phyloP scores from a whole-genome alignment of 2,329 filamentous ascomycete genomes.

The Aspergillus vadensis region DNA sequence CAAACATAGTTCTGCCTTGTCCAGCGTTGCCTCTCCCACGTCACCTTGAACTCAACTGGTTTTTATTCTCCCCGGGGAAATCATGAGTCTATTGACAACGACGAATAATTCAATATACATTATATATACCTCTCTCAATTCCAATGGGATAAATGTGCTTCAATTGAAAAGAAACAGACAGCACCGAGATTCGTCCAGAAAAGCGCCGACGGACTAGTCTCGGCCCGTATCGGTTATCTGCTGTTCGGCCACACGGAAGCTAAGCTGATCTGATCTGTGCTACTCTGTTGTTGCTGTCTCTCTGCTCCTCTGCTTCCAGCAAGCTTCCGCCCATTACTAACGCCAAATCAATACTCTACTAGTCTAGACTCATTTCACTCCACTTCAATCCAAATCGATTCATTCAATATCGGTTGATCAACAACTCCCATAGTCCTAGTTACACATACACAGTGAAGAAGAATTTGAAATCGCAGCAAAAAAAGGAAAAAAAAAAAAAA shows the following conservation, averaged over 20 bases:
- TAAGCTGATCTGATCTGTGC: too few species aligned
- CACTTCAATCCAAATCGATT: background rate
- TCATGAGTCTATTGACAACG: background rate
- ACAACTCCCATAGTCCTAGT: slow-evolving; percentile 2
- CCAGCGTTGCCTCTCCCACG: background rate
- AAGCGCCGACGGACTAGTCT: slow-evolving; percentile 27
- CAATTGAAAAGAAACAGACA: background rate
- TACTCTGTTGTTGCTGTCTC: too few species aligned
- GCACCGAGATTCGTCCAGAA: slow-evolving; percentile 21
- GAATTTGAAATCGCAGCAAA: background rate
- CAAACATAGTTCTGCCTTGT: background rate
- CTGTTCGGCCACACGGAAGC: slow-evolving; percentile 38
- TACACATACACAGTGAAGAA: slow-evolving; percentile 1
- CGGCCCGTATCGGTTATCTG: slow-evolving; percentile 38
- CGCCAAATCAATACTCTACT: background rate
- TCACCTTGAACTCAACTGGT: background rate
- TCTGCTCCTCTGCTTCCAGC: background rate
- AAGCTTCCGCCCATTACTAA: background rate
- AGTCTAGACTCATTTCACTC: background rate
- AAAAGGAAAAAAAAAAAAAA: background rate
- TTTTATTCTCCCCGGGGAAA: background rate
- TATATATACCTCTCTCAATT: background rate
- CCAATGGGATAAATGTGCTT: background rate
- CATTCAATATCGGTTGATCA: background rate
- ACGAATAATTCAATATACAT: background rate